Conservation (phyloP, 208 protist genomes). For the Wallacemonas collosoma region DNA sequence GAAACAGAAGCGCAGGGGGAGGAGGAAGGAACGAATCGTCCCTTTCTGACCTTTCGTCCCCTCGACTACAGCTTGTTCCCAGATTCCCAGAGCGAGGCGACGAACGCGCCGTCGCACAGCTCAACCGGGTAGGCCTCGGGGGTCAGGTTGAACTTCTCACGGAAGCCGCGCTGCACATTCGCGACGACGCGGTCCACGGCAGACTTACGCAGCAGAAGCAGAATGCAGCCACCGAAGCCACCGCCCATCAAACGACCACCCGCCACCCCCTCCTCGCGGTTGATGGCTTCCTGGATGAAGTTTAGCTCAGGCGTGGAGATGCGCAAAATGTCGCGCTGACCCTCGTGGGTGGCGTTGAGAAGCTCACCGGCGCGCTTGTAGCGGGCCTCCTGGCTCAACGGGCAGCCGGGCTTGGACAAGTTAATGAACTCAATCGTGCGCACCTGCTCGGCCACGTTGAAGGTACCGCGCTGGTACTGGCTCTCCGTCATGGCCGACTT, state of each 20-base stretch:
- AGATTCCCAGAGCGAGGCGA: slow-evolving; percentile 40
- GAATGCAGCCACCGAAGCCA: slow-evolving; percentile 85
- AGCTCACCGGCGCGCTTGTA: slow-evolving; percentile 57
- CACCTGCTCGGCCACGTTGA: slow-evolving; percentile 62
- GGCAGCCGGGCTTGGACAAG: slow-evolving; percentile 45
- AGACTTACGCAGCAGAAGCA: slow-evolving; percentile 48
- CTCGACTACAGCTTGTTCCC: slow-evolving; percentile 28
- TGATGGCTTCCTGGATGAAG: slow-evolving; percentile 62
- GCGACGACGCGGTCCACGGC: slow-evolving; percentile 49
- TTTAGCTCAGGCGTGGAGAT: slow-evolving; percentile 80
- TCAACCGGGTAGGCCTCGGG: slow-evolving; percentile 57
- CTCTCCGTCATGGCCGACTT: slow-evolving; percentile 48
- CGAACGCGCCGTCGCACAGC: slow-evolving; percentile 55
- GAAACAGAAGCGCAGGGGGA: too few relatives aligned
- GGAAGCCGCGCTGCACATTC: slow-evolving; percentile 46
- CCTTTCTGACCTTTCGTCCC: too few relatives aligned
- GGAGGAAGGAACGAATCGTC: too few relatives aligned
- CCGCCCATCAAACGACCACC: slow-evolving; percentile 82
- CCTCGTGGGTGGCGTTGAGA: slow-evolving; percentile 59
- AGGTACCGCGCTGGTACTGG: slow-evolving; percentile 53
- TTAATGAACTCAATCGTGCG: slow-evolving; percentile 59
- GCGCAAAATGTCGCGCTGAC: slow-evolving; percentile 60
- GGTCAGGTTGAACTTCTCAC: slow-evolving; percentile 48
- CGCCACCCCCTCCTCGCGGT: slow-evolving; percentile 55
- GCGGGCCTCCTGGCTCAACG: slow-evolving; percentile 36